Evolutionary conservation across 805 yeast species (phyloP).

Genomic region (Metschnikowia lachancei): DNA sequence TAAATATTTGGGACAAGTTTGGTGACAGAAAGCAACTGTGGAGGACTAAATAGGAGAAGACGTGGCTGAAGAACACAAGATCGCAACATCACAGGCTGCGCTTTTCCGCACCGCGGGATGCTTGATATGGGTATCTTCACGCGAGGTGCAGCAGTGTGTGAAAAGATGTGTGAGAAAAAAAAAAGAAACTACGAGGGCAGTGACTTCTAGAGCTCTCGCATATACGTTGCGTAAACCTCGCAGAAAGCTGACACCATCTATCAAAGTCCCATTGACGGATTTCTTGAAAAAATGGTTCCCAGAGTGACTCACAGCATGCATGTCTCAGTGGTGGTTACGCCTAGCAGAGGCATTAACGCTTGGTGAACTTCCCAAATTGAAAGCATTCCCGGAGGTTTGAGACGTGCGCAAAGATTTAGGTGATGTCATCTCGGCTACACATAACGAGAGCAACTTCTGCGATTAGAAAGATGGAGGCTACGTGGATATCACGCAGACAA

Average conservation of each 20-base stretch:
- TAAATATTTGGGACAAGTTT: neutral
- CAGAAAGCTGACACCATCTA: neutral
- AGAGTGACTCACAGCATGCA: neutral
- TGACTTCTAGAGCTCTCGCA: conserved; percentile 1
- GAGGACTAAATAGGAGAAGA: neutral
- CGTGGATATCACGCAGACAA: neutral
- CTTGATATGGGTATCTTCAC: conserved; percentile 2
- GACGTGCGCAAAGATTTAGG: neutral
- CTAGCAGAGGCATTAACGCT: neutral
- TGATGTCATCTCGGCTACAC: neutral
- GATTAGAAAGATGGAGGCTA: neutral
- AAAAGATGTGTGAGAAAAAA: neutral
- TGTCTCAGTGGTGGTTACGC: neutral
- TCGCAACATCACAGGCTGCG: conserved; percentile 4
- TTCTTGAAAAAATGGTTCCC: too few species aligned
- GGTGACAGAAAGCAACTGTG: neutral
- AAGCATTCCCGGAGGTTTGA: too few species aligned
- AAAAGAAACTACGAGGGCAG: neutral
- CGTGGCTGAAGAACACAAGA: neutral
- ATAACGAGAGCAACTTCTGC: neutral
- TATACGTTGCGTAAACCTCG: neutral
- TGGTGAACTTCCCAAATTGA: neutral
- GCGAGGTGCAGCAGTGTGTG: conserved; percentile 2
- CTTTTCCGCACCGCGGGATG: conserved; percentile 2
- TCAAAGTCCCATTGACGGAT: too few species aligned